Base-by-base conservation (phyloP, 2,329 filamentous ascomycete genomes). In the Sphaerulina musiva region DNA sequence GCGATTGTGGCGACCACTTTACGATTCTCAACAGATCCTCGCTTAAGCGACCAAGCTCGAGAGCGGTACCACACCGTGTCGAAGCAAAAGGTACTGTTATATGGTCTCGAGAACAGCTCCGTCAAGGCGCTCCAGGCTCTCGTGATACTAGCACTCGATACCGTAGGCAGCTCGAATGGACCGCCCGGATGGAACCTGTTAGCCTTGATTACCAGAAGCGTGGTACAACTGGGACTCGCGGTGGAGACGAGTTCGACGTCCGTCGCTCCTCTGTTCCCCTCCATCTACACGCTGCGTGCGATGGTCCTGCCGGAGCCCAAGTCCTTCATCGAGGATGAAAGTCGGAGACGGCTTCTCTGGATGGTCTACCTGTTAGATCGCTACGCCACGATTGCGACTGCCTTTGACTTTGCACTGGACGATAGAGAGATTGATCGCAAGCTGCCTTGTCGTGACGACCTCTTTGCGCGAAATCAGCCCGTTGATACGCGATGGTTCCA, bases 161-260 rank as follows among this genome's bases (percentile, higher is more conserved):
- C 95, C 23, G 85, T 89, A 32, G 91, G 91, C 7, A 87, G 82
- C 63, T 90, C 89, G 38, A 95, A 95, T 67, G 91, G 91, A 0
- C 90, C 90, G 2, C 89, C 90, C 0, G 90, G 89, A 2, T 95
- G 90, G 90, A 95, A 95, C 66, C 79, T 95, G 54, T 82, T 95
- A 70, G 90, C 91, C 6, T 74, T 95, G 48, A 95, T 95, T 58
- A 91, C 89, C 1, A 82, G 91, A 17, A 90, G 88, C 6, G 89
- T 95, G 1, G 89, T 95, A 1, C 90, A 95, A 69, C 76, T 95
- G 1, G 91, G 91, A 0, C 74, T 96, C 26, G 85, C 89, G 0
- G 88, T 92, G 1, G 91, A 96, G 68, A 83, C 81, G 4, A 90
- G 85, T 29, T 93, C 89, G 0, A 82, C 86, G 6, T 83, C 87